Conservation (phyloP, 1,284 basidiomycete species). For the Ustilago shanxiensis region DNA sequence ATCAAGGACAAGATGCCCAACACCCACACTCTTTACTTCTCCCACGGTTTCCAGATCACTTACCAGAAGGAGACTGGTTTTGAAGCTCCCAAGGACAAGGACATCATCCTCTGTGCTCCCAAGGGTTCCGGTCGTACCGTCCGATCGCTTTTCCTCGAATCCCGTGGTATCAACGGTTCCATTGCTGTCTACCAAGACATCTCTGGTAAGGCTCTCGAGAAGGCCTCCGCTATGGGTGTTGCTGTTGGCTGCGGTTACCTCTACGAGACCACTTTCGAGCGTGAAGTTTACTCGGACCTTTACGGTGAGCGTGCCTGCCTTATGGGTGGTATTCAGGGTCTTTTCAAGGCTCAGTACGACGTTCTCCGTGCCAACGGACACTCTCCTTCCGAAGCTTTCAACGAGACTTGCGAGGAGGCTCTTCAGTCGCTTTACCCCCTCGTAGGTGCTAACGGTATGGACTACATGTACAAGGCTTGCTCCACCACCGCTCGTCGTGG, state of each 20-base stretch:
- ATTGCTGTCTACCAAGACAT: constrained; percentile 91
- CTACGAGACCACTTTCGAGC: constrained; percentile 99
- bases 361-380: constrained; percentile 98
- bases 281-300: constrained; percentile 99
- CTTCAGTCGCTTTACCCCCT: constrained; percentile 98
- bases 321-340: constrained; percentile 99
- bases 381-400: constrained; percentile 97
- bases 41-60: constrained; percentile 98
- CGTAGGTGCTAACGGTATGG: constrained; percentile 96
- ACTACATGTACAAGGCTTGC: constrained; percentile 97
- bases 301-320: constrained; percentile 99
- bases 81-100: constrained; percentile 89
- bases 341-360: constrained; percentile 99
- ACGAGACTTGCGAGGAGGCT: constrained; percentile 97
- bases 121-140: constrained; percentile 99
- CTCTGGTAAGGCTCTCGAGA: constrained; percentile 96
- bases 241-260: constrained; percentile 95
- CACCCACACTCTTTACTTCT: constrained; percentile 99
- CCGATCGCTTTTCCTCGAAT: constrained; percentile 99
- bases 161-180: constrained; percentile 93
- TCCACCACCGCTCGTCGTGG: constrained; percentile 98
- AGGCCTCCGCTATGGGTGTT: constrained; percentile 93
- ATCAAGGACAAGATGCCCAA: constrained; percentile 90
- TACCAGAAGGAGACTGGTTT: constrained; percentile 98
- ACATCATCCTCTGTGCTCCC: constrained; percentile 98